phyloP scores from a whole-genome alignment of 108 stramenopile genomes.

The Mayamaea pseudoterrestris region DNA sequence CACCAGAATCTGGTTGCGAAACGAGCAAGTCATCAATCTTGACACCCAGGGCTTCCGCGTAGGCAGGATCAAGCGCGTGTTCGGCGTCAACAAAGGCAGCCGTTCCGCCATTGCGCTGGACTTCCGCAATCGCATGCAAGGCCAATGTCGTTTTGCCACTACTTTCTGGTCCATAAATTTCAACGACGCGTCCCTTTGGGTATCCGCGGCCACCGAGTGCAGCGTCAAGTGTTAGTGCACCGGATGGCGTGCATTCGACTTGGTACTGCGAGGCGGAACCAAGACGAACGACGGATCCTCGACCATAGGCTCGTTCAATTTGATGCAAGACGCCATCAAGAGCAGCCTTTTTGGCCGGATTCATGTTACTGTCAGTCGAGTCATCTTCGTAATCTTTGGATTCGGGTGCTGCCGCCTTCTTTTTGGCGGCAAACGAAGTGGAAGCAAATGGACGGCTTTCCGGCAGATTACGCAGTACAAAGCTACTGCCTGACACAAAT shows the following conservation, averaged over 20 bases:
- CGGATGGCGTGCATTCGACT: constrained; percentile 79
- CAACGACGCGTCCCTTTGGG: constrained; percentile 79
- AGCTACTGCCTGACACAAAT: too few species aligned
- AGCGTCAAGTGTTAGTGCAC: constrained; percentile 80
- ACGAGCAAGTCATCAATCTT: constrained; percentile 79
- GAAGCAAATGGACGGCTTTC: too few species aligned
- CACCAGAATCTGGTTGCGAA: constrained; percentile 92
- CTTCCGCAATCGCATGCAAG: constrained; percentile 87
- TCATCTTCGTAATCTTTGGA: not conserved
- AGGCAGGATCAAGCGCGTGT: constrained; percentile 92
- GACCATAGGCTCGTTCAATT: constrained; percentile 86
- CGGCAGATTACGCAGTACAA: too few species aligned
- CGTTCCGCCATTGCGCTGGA: constrained; percentile 75
- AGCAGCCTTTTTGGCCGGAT: constrained; percentile 65
- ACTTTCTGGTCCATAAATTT: constrained; percentile 95
- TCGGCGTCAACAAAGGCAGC: constrained; percentile 97
- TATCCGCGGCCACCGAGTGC: constrained; percentile 72
- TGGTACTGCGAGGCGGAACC: constrained; percentile 63
- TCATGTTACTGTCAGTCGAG: constrained; percentile 8
- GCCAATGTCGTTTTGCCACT: constrained; percentile 95
- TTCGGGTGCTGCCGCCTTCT: not conserved
- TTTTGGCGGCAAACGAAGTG: too few species aligned
- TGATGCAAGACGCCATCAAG: constrained; percentile 81
- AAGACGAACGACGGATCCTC: constrained; percentile 80
- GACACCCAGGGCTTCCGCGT: constrained; percentile 80